phyloP scores from a whole-genome alignment of 495 filamentous ascomycete genomes.

The Trichoderma virens region DNA sequence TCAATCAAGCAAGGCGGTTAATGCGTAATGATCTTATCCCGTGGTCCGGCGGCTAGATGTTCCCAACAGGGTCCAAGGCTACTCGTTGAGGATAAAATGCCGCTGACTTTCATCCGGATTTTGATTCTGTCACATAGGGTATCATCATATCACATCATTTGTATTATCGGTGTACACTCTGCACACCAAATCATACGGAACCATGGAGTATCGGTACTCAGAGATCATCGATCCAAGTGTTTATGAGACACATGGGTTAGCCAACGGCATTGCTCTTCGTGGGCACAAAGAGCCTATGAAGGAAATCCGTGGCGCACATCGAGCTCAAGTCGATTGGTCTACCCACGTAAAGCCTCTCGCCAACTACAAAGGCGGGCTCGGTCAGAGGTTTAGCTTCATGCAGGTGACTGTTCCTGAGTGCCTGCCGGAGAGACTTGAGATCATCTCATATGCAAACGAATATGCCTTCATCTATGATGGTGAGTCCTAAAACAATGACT shows the following conservation, averaged over 20 bases:
- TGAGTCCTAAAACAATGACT: background rate
- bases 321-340: conserved; percentile 26
- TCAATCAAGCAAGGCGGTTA: too few species aligned
- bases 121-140: too few species aligned
- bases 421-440: conserved; percentile 33
- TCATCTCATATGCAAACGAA: conserved; percentile 35
- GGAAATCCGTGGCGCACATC: conserved; percentile 19
- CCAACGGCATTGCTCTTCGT: conserved; percentile 18
- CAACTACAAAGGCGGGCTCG: background rate
- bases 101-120: too few species aligned
- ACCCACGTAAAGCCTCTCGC: background rate
- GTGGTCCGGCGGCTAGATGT: too few species aligned
- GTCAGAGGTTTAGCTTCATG: conserved; percentile 18
- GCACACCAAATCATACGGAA: background rate
- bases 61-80: too few species aligned
- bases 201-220: conserved; percentile 23
- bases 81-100: too few species aligned
- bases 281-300: conserved; percentile 15
- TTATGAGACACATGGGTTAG: conserved; percentile 22
- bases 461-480: conserved; percentile 37
- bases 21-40: too few species aligned
- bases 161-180: too few species aligned
- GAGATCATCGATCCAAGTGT: conserved; percentile 14
- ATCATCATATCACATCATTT: too few species aligned
- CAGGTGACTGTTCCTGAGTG: conserved; percentile 27